Evolutionary conservation across 768 basidiomycete species (phyloP), one percentile per base, ranked within the genome.

Genomic region (Tremella fuciformis): DNA sequence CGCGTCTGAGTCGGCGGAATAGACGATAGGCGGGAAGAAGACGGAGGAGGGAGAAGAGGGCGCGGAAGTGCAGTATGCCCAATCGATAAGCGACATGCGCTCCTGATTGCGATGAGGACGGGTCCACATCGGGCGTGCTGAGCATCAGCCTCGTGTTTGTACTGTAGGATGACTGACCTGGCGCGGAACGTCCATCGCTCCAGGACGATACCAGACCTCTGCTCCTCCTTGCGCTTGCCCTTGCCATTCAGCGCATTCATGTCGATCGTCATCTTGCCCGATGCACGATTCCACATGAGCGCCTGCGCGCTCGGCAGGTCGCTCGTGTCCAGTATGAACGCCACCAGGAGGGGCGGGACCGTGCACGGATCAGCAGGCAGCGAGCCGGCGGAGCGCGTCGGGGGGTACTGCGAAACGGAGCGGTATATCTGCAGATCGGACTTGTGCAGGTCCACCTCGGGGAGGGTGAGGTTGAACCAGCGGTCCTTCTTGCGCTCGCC

Each of bases 401-500:
- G 58, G 22, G 48, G 67, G 25, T 53, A 68, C 2, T 56, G 34
- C 22, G 74, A 75, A 9, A 75, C 53, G 13, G 64, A 60, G 13
- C 62, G 62, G 53, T 74, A 76, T 22, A 72, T 57, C 50, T 59
- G 46, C 4, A 76, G 53, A 52, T 76, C 75, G 19, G 63, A 39
- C 50, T 65, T 69, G 53, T 75, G 68, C 3, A 76, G 54, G 34
- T 74, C 71, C 22, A 60, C 49, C 37, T 76, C 75, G 8, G 73
- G 73, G 3, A 73, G 53, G 13, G 63, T 53, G 1, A 76, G 59
- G 53, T 73, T 73, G 67, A 76, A 76, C 75, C 75, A 76, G 64
- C 73, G 70, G 55, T 76, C 75, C 46, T 69, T 61, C 67, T 67
- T 72, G 40, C 54, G 50, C 53, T 71, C 66, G 11, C 61, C 62